Base-by-base conservation (phyloP, 2,329 filamentous ascomycete genomes). In the Ascochyta pisi region DNA sequence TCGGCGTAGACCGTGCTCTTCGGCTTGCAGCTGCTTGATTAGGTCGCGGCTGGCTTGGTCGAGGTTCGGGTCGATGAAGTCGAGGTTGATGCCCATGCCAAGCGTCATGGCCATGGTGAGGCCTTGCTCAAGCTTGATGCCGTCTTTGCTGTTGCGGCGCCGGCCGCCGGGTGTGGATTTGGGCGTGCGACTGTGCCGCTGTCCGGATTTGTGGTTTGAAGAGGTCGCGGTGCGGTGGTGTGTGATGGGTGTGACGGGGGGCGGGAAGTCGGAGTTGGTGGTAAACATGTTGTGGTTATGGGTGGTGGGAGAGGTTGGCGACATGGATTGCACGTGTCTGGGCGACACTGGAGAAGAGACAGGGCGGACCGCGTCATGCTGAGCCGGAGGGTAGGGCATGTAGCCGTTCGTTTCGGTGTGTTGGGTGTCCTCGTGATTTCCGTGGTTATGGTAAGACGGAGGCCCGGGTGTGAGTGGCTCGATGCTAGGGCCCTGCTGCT, bases 1-100 rank as follows among this genome's bases (percentile, higher is more conserved):
- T 22, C 69, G 58, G 37, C 74, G 52, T 39, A 76, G 41, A 1
- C 73, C 71, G 39, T 66, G 58, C 39, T 73, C 71, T 42, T 73
- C 64, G 7, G 65, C 61, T 48, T 70, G 66, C 53, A 76, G 54
- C 50, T 75, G 68, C 58, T 67, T 65, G 46, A 67, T 67, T 12
- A 69, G 58, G 26, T 69, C 63, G 38, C 64, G 58, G 19, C 65
- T 67, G 26, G 65, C 66, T 40, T 68, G 63, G 31, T 68, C 66
- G 10, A 68, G 64, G 37, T 65, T 66, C 1, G 64, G 63, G 39
- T 67, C 66, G 47, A 65, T 66, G 49, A 63, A 57, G n/a, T 64
- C 61, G 53, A 59, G 44, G 31, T 58, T 62, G 52, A 65, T 56
- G 10, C 54, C 58, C 59, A 64, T 62, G 13, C 63, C 63, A 4